Evolutionary conservation across 1,284 basidiomycete species (phyloP).

Genomic region (Blastosporella zonata): DNA sequence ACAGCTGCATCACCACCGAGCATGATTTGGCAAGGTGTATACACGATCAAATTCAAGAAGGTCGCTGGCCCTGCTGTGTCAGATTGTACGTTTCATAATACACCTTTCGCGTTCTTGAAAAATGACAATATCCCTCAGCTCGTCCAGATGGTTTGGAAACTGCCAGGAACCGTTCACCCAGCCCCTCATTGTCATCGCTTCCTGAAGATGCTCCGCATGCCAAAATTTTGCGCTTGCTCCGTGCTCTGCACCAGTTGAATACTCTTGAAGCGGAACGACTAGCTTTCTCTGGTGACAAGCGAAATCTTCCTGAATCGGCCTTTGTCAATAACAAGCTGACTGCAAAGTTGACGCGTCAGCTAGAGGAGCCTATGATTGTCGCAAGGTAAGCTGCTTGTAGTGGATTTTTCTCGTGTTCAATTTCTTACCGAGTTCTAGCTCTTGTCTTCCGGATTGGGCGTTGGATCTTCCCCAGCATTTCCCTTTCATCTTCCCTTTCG

Average conservation of each 20-base stretch:
- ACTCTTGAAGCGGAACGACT: constrained; percentile 60
- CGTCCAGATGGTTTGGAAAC: constrained; percentile 40
- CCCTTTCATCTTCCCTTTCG: constrained; percentile 98
- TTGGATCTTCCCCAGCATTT: constrained; percentile 91
- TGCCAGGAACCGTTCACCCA: constrained; percentile 56
- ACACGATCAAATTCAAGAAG: constrained; percentile 92
- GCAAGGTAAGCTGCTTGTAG: constrained; percentile 63
- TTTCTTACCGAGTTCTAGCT: constrained; percentile 42
- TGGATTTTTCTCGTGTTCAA: background rate
- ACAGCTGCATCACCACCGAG: constrained; percentile 56
- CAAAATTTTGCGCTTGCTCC: constrained; percentile 88
- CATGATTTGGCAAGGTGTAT: constrained; percentile 86
- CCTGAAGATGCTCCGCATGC: constrained; percentile 82
- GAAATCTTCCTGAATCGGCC: constrained; percentile 67
- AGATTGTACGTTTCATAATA: constrained; percentile 48
- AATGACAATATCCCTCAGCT: constrained; percentile 23
- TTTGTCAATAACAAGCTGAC: constrained; percentile 99
- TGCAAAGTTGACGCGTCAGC: constrained; percentile 95
- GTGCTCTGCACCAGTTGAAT: constrained; percentile 83
- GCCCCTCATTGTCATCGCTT: constrained; percentile 71
- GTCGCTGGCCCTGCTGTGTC: constrained; percentile 77
- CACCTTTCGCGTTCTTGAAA: background rate
- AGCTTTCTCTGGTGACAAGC: constrained; percentile 45
- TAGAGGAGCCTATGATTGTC: constrained; percentile 99
- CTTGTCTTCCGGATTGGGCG: constrained; percentile 96